Evolutionary conservation across 495 filamentous ascomycete genomes (phyloP).

Genomic region (Penicillium alfredii): DNA sequence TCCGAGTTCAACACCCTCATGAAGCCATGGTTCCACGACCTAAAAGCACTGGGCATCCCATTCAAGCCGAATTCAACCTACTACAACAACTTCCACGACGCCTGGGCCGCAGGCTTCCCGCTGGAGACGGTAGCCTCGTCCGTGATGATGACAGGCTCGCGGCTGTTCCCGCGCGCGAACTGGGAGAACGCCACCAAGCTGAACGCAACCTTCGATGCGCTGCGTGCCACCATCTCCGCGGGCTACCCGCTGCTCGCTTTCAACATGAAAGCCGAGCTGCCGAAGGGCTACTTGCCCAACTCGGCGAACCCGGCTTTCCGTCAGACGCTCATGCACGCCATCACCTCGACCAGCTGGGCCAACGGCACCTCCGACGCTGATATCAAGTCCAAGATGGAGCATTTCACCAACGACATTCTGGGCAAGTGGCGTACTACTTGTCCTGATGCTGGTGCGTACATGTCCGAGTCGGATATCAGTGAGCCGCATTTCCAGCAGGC

Average conservation of each 20-base stretch:
- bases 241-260: conserved; percentile 44
- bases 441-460: conserved; percentile 31
- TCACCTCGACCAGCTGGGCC: conserved; percentile 31
- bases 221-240: conserved; percentile 37
- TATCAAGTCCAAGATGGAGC: conserved; percentile 16
- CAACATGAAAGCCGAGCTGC: conserved; percentile 41
- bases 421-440: conserved; percentile 45
- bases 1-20: conserved; percentile 39
- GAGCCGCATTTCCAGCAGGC: conserved; percentile 58
- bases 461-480: conserved; percentile 45
- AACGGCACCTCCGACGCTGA: conserved; percentile 12
- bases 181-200: conserved; percentile 33
- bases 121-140: conserved; percentile 40
- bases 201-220: conserved; percentile 39
- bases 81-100: conserved; percentile 44
- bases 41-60: conserved; percentile 25
- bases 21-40: conserved; percentile 40
- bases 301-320: conserved; percentile 53
- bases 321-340: conserved; percentile 46
- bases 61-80: conserved; percentile 44
- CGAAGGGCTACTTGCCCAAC: conserved; percentile 22
- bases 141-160: conserved; percentile 38
- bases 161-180: conserved; percentile 47
- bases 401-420: conserved; percentile 36
- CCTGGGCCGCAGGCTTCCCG: conserved; percentile 41